Base-by-base conservation (phyloP, 331 rosid species). In the Arachis monticola region DNA sequence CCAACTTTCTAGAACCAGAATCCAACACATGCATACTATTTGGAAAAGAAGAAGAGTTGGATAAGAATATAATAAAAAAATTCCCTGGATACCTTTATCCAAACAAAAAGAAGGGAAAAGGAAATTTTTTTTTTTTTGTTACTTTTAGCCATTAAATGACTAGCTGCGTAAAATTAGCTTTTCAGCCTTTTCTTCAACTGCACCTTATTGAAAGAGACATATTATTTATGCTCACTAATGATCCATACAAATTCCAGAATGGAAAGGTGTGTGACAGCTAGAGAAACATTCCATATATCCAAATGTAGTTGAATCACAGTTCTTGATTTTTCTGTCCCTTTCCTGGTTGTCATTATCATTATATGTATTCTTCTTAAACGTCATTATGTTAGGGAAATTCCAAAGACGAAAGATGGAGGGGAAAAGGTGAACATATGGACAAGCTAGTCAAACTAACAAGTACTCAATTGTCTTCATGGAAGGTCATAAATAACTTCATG, bases 401-500 rank as follows among this genome's bases (percentile, higher is more conserved):
- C 66, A 61, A 12, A 6, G 65, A 65, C 0, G 8, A 13, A 10
- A 8, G 8, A 46, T 9, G 67, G 10, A 62, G 10, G 41, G 0
- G 0, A n/a, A n/a, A 32, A 10, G 7, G 46, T 2, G 22, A 6
- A 61, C 65, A 31, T 5, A 64, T 44, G 70, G 12, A 8, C 58
- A 59, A 42, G 41, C 27, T 11, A 22, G 56, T 57, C 31, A 58
- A 41, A 57, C 45, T 7, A 8, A 14, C 12, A 0, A 6, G 10
- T 35, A 61, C 48, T 69, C 30, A 47, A 56, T 12, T 60, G 77
- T 31, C 46, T 35, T 60, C 12, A 44, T 59, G 14, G 31, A 32
- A n/a, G 57, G 57, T n/a, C 57, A 51, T n/a, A 51, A 51, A 51
- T n/a, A 51, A 12, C 22, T 47, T 51, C 5, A 51, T 51, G 5